Evolutionary conservation across 2,329 filamentous ascomycete species (phyloP), one percentile per base, ranked within the genome.

Genomic region (Meredithiella fracta): DNA sequence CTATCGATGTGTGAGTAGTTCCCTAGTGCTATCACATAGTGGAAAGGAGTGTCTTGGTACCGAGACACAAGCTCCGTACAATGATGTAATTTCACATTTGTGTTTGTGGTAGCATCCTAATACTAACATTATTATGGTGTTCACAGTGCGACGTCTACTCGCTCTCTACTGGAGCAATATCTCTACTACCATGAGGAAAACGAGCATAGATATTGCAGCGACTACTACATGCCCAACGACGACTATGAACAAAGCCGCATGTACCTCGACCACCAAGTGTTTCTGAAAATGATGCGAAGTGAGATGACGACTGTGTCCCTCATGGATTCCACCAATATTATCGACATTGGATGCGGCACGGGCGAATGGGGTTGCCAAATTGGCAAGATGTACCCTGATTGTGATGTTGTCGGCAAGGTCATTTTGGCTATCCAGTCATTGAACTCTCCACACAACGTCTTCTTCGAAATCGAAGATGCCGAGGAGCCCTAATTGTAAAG

Each of bases 181-280:
- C 69, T 83, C 31, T 73, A 79, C 63, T 76, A 77, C 60, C 69
- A 77, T 55, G 69, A 75, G 59, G 79, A 83, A 60, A 76, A 84
- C 66, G 78, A 73, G 47, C 76, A 81, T 22, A 73, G 82, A 60
- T 82, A 80, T 63, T 80, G 81, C 62, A 70, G 75, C 34, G 71
- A 72, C 34, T 84, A 83, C 62, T 79, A 72, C 64, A 80, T 83
- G 73, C 81, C 81, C 14, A 83, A 82, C 64, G 81, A 84, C 62
- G 77, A 82, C 49, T 67, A 73, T 49, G 81, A 85, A 63, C 79
- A 83, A 65, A 77, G 78, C 49, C 77, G 81, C 44, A 65, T 82
- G 53, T 74, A 76, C 58, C 70, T 85, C 54, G 69, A 78, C 40
- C 79, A 85, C 60, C 79, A 83, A 63, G 75, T 83, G 50, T 83